Base-by-base conservation (phyloP, 768 basidiomycete genomes). In the Mycena metata region DNA sequence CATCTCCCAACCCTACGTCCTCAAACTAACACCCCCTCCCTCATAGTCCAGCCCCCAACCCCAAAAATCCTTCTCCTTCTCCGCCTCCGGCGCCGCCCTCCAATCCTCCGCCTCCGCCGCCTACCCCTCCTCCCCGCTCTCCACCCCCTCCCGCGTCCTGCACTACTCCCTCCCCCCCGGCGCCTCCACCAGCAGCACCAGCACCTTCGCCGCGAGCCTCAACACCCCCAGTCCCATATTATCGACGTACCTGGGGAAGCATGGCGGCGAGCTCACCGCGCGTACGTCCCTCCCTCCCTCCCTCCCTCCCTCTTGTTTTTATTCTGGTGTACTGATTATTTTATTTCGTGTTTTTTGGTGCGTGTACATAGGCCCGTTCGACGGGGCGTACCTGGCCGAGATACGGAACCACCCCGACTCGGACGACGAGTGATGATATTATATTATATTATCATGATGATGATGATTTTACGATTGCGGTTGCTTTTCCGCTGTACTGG, bases 51-150 rank as follows among this genome's bases (percentile, higher is more conserved):
- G 80, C 49, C 82, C 83, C 8, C 82, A 83, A 66, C 75, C 76
- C 0, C 84, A 86, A 72, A 84, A 81, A 69, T 77, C 84, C 0
- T 86, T 86, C 64, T 76, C 82, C 4, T 79, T 81, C 60, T 80
- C 81, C 3, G 78, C 80, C 2, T 78, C 81, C 4, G 73, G 79
- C 21, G 79, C 82, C 12, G 75, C 24, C 11, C 45, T 81, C 55
- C 73, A 76, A 30, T 74, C 72, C 6, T 75, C 74, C 8, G 72
- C 79, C 43, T 42, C 75, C 11, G 39, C 30, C 30, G 30, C 67
- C 42, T 84, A 84, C 70, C 80, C 77, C 0, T 71, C 78, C 30
- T 85, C 82, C 11, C 84, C 83, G 2, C 59, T 80, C 24, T 84
- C 81, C 11, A 84, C 83, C 11, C 85, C 81, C 26, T 83, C 81